Evolutionary conservation across 2,329 filamentous ascomycete genomes (phyloP).

Genomic region (Alternaria alternata): DNA sequence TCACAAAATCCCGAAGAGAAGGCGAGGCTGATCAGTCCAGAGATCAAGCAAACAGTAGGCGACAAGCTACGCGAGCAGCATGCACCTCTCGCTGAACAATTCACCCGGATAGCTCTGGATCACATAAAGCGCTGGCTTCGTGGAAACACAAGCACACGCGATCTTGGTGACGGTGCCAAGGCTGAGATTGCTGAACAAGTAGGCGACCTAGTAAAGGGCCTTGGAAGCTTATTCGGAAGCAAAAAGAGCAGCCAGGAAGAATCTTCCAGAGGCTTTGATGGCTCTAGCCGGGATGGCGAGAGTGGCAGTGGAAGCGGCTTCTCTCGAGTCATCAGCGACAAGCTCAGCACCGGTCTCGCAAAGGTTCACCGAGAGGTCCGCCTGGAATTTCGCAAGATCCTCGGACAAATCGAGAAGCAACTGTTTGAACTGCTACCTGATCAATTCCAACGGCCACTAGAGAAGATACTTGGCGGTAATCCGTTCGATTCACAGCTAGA

Average conservation of each 20-base stretch:
- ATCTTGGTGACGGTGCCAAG: conserved; percentile 41
- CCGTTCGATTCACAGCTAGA: conserved; percentile 42
- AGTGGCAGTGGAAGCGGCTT: conserved; percentile 30
- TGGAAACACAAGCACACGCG: conserved; percentile 41
- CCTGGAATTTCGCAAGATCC: conserved; percentile 39
- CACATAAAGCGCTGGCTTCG: conserved; percentile 45
- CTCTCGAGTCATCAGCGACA: conserved; percentile 40
- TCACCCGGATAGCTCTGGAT: conserved; percentile 39
- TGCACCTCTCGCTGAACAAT: conserved; percentile 39
- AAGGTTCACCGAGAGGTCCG: conserved; percentile 42
- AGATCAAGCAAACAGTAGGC: conserved; percentile 40
- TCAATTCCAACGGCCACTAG: conserved; percentile 39
- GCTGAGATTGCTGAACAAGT: conserved; percentile 42
- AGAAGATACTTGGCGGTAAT: conserved; percentile 42
- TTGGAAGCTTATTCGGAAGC: conserved; percentile 34
- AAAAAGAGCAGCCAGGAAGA: conserved; percentile 32
- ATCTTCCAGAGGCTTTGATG: conserved; percentile 28
- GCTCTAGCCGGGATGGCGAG: conserved; percentile 20
- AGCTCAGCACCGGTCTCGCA: conserved; percentile 41
- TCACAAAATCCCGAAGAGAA: conserved; percentile 42
- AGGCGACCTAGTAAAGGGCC: conserved; percentile 37
- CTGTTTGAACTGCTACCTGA: conserved; percentile 41
- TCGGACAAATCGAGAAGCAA: conserved; percentile 41
- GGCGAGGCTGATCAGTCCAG: conserved; percentile 41
- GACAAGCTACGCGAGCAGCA: conserved; percentile 40